Conservation (phyloP, 2,329 filamentous ascomycete species). For the Passalora sequoiae region DNA sequence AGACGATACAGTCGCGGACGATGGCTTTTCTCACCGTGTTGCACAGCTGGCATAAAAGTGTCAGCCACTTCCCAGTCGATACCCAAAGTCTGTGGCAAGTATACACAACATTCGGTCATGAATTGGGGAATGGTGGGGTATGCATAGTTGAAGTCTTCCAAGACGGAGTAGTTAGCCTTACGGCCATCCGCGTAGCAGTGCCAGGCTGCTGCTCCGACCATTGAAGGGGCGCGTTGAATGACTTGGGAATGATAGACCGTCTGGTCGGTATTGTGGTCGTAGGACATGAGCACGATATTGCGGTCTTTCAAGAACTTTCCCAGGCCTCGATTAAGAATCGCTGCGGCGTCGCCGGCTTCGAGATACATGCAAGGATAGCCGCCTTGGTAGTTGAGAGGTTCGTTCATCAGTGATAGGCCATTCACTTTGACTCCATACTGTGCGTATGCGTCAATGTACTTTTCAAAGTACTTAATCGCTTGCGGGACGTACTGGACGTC, state of each 20-base stretch:
- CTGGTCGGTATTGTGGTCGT: constrained; percentile 39
- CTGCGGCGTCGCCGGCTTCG: constrained; percentile 33
- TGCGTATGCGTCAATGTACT: constrained; percentile 36
- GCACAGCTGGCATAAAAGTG: constrained; percentile 27
- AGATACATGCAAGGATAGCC: constrained; percentile 39
- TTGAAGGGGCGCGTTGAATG: constrained; percentile 28
- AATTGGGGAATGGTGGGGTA: constrained; percentile 42
- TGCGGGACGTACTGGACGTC: constrained; percentile 32
- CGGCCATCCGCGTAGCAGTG: constrained; percentile 37
- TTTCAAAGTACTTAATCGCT: constrained; percentile 36
- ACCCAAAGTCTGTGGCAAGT: constrained; percentile 10
- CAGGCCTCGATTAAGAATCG: constrained; percentile 30
- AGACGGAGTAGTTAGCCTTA: constrained; percentile 32
- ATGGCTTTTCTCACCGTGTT: no score
- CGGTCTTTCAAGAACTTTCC: constrained; percentile 19
- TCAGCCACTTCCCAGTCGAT: constrained; percentile 22
- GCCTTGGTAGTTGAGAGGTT: constrained; percentile 37
- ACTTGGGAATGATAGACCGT: constrained; percentile 34
- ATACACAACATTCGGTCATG: constrained; percentile 48
- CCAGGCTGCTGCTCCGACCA: constrained; percentile 36
- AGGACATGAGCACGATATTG: constrained; percentile 34
- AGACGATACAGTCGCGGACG: no score
- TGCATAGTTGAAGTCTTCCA: constrained; percentile 39
- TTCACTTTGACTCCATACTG: constrained; percentile 33
- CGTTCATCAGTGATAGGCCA: constrained; percentile 38